These are phyloP conservation scores for Steccherinum ochraceum DNA, from an alignment of 768 basidiomycete genomes.

Conservation along the genomic window DNA sequence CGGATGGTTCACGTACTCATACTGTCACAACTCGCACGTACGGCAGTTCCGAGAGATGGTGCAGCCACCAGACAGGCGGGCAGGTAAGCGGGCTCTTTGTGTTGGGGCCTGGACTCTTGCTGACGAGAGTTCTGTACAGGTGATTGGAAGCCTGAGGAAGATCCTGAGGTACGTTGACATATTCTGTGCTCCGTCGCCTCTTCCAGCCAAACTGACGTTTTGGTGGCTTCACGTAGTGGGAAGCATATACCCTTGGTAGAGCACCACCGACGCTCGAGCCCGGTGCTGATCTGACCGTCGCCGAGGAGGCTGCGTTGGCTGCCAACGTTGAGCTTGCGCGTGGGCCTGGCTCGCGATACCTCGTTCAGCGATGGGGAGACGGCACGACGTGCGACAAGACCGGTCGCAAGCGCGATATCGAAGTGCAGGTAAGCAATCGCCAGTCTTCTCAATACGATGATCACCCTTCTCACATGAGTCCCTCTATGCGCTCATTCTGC, in stretches of 20 bases:
- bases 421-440: conserved; percentile 90
- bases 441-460: too few species aligned
- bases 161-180: conserved; percentile 59
- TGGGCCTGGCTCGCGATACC: conserved; percentile 81
- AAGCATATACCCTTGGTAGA: conserved; percentile 71
- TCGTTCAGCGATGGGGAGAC: conserved; percentile 87
- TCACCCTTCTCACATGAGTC: background rate
- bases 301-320: conserved; percentile 57
- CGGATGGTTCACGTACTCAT: conserved; percentile 97
- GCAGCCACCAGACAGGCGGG: conserved; percentile 54
- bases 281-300: conserved; percentile 58
- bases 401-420: conserved; percentile 78
- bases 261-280: conserved; percentile 56
- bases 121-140: conserved; percentile 45
- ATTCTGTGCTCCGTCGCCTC: conserved; percentile 6
- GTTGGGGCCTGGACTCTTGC: too few species aligned
- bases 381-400: conserved; percentile 95
- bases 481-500: conserved; percentile 8
- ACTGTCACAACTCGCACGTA: conserved; percentile 91
- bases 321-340: conserved; percentile 73
- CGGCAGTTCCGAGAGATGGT: conserved; percentile 89
- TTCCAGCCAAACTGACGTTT: conserved; percentile 7
- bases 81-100: conserved; percentile 43
- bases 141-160: conserved; percentile 75
- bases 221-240: conserved; percentile 44